phyloP scores from a whole-genome alignment of 495 filamentous ascomycete species.

The Penicilliopsis zonata region DNA sequence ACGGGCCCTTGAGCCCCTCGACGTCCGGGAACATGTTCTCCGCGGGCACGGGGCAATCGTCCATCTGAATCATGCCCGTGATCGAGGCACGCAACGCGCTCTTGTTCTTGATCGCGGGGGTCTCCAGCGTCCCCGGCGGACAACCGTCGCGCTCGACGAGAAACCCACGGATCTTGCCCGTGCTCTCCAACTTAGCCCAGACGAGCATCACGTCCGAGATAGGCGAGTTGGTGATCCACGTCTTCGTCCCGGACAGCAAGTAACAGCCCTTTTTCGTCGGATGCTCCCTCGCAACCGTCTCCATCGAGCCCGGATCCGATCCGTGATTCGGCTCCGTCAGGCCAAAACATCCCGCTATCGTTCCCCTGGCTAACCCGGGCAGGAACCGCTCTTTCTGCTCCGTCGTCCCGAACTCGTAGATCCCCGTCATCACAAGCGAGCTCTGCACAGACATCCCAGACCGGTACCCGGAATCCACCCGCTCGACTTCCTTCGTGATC shows the following conservation, averaged over 20 bases:
- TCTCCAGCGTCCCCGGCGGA: constrained; percentile 79
- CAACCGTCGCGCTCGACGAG: constrained; percentile 71
- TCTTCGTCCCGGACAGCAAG: constrained; percentile 76
- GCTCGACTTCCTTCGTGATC: constrained; percentile 91
- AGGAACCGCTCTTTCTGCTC: constrained; percentile 88
- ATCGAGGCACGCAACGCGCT: constrained; percentile 85
- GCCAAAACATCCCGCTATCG: constrained; percentile 82
- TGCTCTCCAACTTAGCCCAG: constrained; percentile 86
- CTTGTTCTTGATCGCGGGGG: constrained; percentile 90
- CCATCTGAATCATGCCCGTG: constrained; percentile 96
- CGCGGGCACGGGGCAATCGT: constrained; percentile 74
- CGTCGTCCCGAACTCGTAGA: constrained; percentile 79
- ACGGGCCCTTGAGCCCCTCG: constrained; percentile 79
- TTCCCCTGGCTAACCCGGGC: constrained; percentile 74
- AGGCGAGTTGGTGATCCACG: constrained; percentile 97
- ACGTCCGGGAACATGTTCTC: constrained; percentile 92
- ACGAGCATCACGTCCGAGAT: constrained; percentile 85
- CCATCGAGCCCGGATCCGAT: constrained; percentile 93
- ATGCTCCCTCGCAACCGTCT: constrained; percentile 75
- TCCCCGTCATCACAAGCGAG: constrained; percentile 92
- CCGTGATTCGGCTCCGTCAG: constrained; percentile 97
- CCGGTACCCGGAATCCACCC: constrained; percentile 90
- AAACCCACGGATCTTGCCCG: constrained; percentile 93
- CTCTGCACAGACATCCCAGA: constrained; percentile 95
- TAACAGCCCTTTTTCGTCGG: constrained; percentile 79